Conservation (phyloP, 2,329 filamentous ascomycete species). For the Fusarium heterosporum region DNA sequence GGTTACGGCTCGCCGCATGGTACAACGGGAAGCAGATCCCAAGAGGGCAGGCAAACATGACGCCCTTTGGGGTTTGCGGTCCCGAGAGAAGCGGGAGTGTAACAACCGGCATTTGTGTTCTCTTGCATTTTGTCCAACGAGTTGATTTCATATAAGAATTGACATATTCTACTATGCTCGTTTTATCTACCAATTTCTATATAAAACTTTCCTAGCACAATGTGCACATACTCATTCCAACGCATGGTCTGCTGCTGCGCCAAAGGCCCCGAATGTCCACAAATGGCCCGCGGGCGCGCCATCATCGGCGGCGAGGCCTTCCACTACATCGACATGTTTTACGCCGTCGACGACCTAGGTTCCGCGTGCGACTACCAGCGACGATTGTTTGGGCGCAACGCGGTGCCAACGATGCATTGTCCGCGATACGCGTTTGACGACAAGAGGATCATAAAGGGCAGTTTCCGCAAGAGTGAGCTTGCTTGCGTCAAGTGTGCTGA, state of each 20-base stretch:
- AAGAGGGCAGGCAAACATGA: conserved; percentile 26
- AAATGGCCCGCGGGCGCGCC: conserved; percentile 40
- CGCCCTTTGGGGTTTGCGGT: conserved; percentile 33
- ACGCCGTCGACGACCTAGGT: conserved; percentile 45
- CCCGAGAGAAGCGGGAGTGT: conserved; percentile 34
- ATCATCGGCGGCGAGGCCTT: conserved; percentile 42
- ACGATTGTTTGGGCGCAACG: conserved; percentile 42
- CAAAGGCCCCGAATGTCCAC: conserved; percentile 45
- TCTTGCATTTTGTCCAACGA: neutral
- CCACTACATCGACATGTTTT: conserved; percentile 44
- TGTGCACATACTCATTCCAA: conserved; percentile 48
- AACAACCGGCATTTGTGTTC: conserved; percentile 21
- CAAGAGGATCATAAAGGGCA: conserved; percentile 45
- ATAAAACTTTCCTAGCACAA: neutral
- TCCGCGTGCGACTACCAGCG: conserved; percentile 47
- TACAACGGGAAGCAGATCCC: conserved; percentile 23
- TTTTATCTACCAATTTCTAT: neutral
- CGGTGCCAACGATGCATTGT: conserved; percentile 40
- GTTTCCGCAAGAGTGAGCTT: conserved; percentile 42
- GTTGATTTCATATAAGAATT: neutral
- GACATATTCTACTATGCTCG: neutral
- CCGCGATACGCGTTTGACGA: conserved; percentile 45
- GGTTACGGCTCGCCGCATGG: conserved; percentile 37
- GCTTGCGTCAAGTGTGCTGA: conserved; percentile 46
- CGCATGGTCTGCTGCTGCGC: conserved; percentile 46